A percentile compares a stretch with the other conserved stretches of the same genome.
Conservation (phyloP, 2,329 filamentous ascomycete species). For the Leptographium wingfieldii region DNA sequence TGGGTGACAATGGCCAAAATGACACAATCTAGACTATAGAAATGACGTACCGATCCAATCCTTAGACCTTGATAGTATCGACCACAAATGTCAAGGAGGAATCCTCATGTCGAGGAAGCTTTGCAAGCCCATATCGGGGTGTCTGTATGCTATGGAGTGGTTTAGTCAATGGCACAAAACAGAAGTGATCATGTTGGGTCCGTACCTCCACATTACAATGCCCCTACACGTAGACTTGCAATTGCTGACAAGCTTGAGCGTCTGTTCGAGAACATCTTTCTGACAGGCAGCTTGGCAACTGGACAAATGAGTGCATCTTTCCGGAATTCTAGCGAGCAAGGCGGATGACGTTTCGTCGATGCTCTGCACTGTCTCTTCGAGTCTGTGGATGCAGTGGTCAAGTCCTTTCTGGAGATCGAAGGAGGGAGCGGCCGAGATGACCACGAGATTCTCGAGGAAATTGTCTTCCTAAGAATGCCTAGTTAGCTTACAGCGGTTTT, state of each 20-base stretch:
- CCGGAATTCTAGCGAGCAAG: not conserved
- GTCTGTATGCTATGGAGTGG: not conserved
- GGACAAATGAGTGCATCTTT: not conserved
- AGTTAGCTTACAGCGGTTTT: not conserved
- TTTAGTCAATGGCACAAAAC: not conserved
- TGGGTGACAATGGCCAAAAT: too few species aligned
- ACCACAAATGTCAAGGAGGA: not conserved
- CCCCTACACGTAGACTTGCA: not conserved
- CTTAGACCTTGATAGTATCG: not conserved
- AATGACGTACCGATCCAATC: too few species aligned
- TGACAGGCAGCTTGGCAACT: not conserved
- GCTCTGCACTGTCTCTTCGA: not conserved
- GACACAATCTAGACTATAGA: too few species aligned
- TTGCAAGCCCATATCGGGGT: not conserved
- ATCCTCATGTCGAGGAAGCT: not conserved
- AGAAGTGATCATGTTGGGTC: not conserved
- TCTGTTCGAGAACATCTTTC: not conserved
- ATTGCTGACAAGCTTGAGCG: not conserved
- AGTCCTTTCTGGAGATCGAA: not conserved
- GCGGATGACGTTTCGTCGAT: not conserved
- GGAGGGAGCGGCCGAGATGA: not conserved
- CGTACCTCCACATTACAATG: not conserved
- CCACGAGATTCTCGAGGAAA: not conserved
- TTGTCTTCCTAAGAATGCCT: not conserved
- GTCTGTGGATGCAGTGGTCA: not conserved